phyloP scores from a whole-genome alignment of 305 asterid genomes.

The Rubia peregrina region DNA sequence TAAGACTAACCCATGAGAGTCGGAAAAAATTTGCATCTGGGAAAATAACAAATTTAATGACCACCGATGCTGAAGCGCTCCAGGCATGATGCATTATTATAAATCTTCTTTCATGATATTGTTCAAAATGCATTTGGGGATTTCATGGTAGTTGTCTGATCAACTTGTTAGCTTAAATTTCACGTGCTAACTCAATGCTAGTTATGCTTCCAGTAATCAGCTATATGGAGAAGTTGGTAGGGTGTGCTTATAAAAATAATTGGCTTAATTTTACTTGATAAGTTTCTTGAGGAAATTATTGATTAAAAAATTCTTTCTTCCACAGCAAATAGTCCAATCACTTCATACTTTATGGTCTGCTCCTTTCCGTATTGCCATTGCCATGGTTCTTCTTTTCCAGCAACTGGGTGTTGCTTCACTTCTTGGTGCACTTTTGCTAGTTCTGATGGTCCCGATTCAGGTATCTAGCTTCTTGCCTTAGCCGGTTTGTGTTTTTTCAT shows the following conservation, averaged over 20 bases:
- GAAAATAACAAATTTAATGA: slow-evolving; percentile 88
- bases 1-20: slow-evolving; percentile 89
- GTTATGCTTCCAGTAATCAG: too few species aligned
- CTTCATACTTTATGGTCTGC: slow-evolving; percentile 93
- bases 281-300: slow-evolving; percentile 3
- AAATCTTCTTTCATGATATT: slow-evolving; percentile 9
- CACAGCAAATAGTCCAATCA: slow-evolving; percentile 92
- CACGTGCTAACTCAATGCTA: neutral
- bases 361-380: slow-evolving; percentile 75
- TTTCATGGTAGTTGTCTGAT: slow-evolving; percentile 9
- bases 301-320: slow-evolving; percentile 17
- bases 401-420: slow-evolving; percentile 85
- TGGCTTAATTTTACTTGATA: neutral
- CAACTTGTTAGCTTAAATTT: neutral
- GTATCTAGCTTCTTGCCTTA: slow-evolving; percentile 31
- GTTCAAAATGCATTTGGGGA: slow-evolving; percentile 1
- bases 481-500: neutral
- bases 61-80: slow-evolving; percentile 93
- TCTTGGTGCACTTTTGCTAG: slow-evolving; percentile 66
- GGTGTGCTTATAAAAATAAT: neutral
- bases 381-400: slow-evolving; percentile 86
- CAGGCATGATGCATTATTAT: slow-evolving; percentile 47
- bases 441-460: slow-evolving; percentile 88
- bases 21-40: slow-evolving; percentile 80
- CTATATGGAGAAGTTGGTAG: neutral